Evolutionary conservation across 352 stramenopile genomes (phyloP), one percentile per base, ranked within the genome.

Genomic region (Vaucheria bursata): DNA sequence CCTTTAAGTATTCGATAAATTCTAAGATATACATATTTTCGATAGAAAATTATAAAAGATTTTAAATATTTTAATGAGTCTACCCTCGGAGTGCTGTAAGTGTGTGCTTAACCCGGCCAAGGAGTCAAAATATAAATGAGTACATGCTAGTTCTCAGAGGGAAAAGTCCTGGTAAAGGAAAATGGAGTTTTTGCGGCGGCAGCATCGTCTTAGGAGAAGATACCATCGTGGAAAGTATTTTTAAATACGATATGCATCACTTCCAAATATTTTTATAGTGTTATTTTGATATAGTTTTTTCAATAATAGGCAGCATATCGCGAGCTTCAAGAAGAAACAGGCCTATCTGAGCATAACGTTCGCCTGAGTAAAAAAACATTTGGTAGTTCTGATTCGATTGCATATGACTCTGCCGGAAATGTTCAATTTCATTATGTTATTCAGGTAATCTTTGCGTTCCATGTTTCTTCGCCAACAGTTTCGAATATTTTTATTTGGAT

Each of bases 171-270:
- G 53, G 53, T 34, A 68, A 68, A 34, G 53, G 53, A 2, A 68
- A 68, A 34, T 68, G 53, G 53, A 68, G 53, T 34, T 68, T 68
- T 7, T 68, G 53, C 53, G 53, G 53, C 2, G 53, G 53, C 53
- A 68, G 53, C 53, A 68, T 68, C 8, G 2, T 34, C 2, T 7
- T 68, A 34, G 53, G 53, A 2, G 53, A 68, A 34, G 37, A 31
- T 2, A 68, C 53, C 2, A 2, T 68, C 7, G 2, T 34, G 34
- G 53, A 37, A 34, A 68, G 53, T 68, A 7, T 2, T n/a, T n/a
- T n/a, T n/a, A n/a, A n/a, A n/a, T n/a, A n/a, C n/a, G n/a, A n/a
- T n/a, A n/a, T n/a, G n/a, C n/a, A n/a, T n/a, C n/a, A n/a, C n/a
- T n/a, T n/a, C n/a, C n/a, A n/a, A n/a, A n/a, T n/a, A n/a, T n/a